Evolutionary conservation across 129 eudicot species (phyloP).

Genomic region (Chrysanthemum lavandulifolium): DNA sequence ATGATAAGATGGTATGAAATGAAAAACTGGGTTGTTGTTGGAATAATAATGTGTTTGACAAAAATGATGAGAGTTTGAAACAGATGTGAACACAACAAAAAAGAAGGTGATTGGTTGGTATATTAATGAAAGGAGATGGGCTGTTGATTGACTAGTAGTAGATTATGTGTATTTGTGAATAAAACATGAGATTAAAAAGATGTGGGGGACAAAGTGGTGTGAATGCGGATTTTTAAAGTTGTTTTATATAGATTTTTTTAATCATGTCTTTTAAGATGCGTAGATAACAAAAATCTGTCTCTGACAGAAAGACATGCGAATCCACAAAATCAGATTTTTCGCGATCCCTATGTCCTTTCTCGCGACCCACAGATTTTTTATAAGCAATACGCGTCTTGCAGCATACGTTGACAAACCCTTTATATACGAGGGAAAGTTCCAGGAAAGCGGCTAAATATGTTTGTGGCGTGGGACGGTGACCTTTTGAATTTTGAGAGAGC

Average conservation of each 20-base stretch:
- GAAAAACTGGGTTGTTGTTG: not conserved
- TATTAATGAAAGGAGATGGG: not conserved
- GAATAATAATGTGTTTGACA: conserved; percentile 13
- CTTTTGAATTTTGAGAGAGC: not conserved
- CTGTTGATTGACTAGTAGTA: not conserved
- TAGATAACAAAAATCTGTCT: too few species aligned
- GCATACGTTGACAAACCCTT: too few species aligned
- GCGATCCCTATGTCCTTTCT: too few species aligned
- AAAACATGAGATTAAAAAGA: not conserved
- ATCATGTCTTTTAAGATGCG: too few species aligned
- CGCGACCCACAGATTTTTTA: too few species aligned
- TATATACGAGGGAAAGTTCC: conserved; percentile 3
- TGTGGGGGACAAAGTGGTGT: conserved; percentile 21
- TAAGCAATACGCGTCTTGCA: too few species aligned
- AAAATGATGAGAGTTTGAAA: conserved; percentile 11
- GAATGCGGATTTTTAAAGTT: conserved; percentile 2
- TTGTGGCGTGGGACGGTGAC: conserved; percentile 19
- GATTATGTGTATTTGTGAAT: conserved; percentile 2
- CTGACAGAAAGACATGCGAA: too few species aligned
- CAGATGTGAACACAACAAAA: conserved; percentile 24
- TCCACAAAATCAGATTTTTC: too few species aligned
- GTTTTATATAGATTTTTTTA: too few species aligned
- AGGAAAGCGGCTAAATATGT: conserved; percentile 2
- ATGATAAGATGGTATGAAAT: not conserved
- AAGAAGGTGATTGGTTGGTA: conserved; percentile 18